These are phyloP conservation scores for Xylaria acuta DNA, from an alignment of 495 filamentous ascomycete species.

Conservation along the genomic window DNA sequence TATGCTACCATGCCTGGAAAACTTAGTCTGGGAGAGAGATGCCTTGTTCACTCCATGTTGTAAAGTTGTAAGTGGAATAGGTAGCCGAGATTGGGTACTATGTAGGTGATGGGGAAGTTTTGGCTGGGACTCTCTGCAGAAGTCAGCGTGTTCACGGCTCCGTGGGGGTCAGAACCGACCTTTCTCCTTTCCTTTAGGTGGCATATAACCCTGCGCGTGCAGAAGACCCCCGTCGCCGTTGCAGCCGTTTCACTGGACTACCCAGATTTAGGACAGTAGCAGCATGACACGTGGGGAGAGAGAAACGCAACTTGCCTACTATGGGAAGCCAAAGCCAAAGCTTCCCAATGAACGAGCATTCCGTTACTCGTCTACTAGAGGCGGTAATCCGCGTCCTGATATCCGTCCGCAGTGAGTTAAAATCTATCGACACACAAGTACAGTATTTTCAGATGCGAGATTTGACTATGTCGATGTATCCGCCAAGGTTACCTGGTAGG, in stretches of 20 bases:
- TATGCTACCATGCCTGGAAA: neutral
- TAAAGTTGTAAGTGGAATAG: too few relatives aligned
- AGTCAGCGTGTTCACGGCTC: neutral
- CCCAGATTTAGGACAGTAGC: neutral
- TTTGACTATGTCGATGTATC: neutral
- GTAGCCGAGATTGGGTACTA: neutral
- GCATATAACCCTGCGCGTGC: neutral
- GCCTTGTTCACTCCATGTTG: too few relatives aligned
- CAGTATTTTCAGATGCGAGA: neutral
- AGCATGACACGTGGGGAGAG: slow-evolving; percentile 12
- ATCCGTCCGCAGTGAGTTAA: neutral
- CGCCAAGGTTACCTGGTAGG: neutral
- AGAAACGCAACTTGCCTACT: neutral
- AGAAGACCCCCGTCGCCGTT: slow-evolving; percentile 12
- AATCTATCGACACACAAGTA: neutral
- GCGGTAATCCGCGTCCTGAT: neutral
- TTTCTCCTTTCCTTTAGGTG: neutral
- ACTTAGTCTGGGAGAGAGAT: neutral
- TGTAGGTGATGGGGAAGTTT: neutral
- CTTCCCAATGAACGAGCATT: neutral
- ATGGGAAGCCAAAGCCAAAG: neutral
- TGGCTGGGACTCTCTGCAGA: neutral
- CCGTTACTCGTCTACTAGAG: neutral
- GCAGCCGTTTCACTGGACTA: slow-evolving; percentile 3
- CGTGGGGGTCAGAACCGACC: slow-evolving; percentile 11